These are phyloP conservation scores for Lipomyces spencermartinsiae DNA, from an alignment of 805 yeast species.

Conservation along the genomic window DNA sequence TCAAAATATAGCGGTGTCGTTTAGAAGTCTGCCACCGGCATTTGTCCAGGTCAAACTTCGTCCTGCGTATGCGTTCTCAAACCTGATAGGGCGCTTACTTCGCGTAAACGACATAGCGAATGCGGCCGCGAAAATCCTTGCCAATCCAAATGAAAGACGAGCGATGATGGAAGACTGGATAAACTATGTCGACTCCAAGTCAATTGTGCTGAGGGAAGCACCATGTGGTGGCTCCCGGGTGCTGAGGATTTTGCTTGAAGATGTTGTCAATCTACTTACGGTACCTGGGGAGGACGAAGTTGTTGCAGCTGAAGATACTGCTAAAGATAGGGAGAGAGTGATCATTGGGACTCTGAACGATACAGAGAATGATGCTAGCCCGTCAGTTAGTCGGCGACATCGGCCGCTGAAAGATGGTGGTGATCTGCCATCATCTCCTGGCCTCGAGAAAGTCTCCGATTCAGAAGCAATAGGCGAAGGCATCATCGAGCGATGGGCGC, in stretches of 20 bases:
- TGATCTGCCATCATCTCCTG: not conserved
- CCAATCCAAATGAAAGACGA: slow-evolving; percentile 52
- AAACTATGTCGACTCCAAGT: slow-evolving; percentile 54
- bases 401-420: slow-evolving; percentile 16
- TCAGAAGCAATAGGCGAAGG: slow-evolving; percentile 35
- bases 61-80: slow-evolving; percentile 60
- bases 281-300: not conserved
- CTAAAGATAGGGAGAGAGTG: not conserved
- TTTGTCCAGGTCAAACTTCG: slow-evolving; percentile 60
- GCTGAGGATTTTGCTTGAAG: slow-evolving; percentile 42
- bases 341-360: slow-evolving; percentile 2
- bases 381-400: slow-evolving; percentile 11
- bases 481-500: slow-evolving; percentile 48
- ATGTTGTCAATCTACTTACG: slow-evolving; percentile 42
- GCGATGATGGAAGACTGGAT: slow-evolving; percentile 67
- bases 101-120: slow-evolving; percentile 61
- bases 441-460: not conserved
- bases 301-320: slow-evolving; percentile 6
- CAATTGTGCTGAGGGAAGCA: slow-evolving; percentile 56
- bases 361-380: slow-evolving; percentile 21
- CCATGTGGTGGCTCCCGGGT: slow-evolving; percentile 52
- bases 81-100: slow-evolving; percentile 60
- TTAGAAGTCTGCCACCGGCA: slow-evolving; percentile 53
- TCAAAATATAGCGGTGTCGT: slow-evolving; percentile 44
- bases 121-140: slow-evolving; percentile 56